These are phyloP conservation scores for Rhizopogon sp. DNA, from an alignment of 768 basidiomycete species.

Conservation along the genomic window DNA sequence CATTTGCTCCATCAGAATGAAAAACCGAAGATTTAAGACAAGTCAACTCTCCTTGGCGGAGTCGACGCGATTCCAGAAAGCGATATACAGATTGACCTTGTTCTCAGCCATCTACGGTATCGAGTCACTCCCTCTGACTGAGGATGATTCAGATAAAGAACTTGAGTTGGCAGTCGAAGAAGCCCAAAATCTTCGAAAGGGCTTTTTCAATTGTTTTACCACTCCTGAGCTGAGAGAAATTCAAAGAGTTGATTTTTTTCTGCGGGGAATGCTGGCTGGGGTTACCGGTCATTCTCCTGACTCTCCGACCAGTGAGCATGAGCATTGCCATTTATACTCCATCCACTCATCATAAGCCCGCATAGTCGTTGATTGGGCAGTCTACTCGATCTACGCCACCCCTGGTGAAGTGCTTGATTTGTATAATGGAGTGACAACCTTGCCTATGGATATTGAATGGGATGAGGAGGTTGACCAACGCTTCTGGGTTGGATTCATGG, in stretches of 20 bases:
- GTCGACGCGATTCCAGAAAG: slow-evolving; percentile 25
- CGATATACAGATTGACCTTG: slow-evolving; percentile 25
- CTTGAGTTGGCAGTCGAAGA: background rate
- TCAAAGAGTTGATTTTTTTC: slow-evolving; percentile 14
- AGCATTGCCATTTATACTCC: background rate
- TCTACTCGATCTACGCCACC: background rate
- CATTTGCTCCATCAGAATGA: slow-evolving; percentile 23
- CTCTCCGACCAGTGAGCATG: background rate
- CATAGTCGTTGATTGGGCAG: background rate
- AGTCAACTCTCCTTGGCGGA: slow-evolving; percentile 28
- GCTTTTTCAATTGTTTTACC: slow-evolving; percentile 6
- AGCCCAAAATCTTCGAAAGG: slow-evolving; percentile 7
- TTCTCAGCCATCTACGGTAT: slow-evolving; percentile 11
- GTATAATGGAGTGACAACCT: background rate
- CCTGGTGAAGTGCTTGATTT: background rate
- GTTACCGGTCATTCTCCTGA: background rate
- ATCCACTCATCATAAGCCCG: background rate
- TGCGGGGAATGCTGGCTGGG: slow-evolving; percentile 3
- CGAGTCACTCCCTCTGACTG: no score
- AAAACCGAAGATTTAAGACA: slow-evolving; percentile 27
- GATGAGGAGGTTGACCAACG: background rate
- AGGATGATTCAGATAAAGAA: slow-evolving; percentile 1
- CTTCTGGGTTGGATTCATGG: background rate
- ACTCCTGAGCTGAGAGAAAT: slow-evolving; percentile 18
- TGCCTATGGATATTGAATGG: background rate